Evolutionary conservation across 345 rosid genomes (phyloP).

Genomic region (Diplotaxis tenuifolia): DNA sequence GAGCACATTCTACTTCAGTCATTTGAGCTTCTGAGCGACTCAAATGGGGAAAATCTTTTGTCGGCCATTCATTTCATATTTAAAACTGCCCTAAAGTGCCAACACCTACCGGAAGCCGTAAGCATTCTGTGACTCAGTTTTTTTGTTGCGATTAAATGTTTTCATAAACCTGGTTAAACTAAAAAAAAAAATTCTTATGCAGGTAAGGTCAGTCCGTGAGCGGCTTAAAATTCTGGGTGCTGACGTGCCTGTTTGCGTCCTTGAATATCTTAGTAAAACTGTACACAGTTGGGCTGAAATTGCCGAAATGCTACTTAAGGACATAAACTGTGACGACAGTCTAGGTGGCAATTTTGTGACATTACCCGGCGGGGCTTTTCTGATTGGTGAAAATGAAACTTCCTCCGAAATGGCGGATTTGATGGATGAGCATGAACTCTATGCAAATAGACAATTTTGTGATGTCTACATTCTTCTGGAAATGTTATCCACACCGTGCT

Average conservation of each 20-base stretch:
- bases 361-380: slow-evolving; percentile 50
- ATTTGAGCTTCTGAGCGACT: slow-evolving; percentile 63
- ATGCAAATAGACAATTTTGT: slow-evolving; percentile 56
- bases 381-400: slow-evolving; percentile 65
- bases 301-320: slow-evolving; percentile 77
- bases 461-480: slow-evolving; percentile 85
- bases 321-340: slow-evolving; percentile 75
- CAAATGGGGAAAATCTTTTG: slow-evolving; percentile 73
- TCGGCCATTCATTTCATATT: slow-evolving; percentile 81
- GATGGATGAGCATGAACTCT: slow-evolving; percentile 57
- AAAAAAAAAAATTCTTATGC: slow-evolving; percentile 35
- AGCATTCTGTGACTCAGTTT: slow-evolving; percentile 27
- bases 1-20: slow-evolving; percentile 70
- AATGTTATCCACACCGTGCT: slow-evolving; percentile 87
- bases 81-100: slow-evolving; percentile 89
- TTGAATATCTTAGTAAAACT: slow-evolving; percentile 77
- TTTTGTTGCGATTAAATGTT: slow-evolving; percentile 1
- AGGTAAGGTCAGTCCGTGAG: slow-evolving; percentile 84
- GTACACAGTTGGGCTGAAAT: slow-evolving; percentile 90
- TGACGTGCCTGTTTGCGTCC: slow-evolving; percentile 78
- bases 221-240: slow-evolving; percentile 78
- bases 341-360: slow-evolving; percentile 48
- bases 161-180: slow-evolving; percentile 1
- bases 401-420: slow-evolving; percentile 51
- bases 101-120: slow-evolving; percentile 92